Base-by-base conservation (phyloP, 1,139 yeast genomes). In the Taiozyma sp. region DNA sequence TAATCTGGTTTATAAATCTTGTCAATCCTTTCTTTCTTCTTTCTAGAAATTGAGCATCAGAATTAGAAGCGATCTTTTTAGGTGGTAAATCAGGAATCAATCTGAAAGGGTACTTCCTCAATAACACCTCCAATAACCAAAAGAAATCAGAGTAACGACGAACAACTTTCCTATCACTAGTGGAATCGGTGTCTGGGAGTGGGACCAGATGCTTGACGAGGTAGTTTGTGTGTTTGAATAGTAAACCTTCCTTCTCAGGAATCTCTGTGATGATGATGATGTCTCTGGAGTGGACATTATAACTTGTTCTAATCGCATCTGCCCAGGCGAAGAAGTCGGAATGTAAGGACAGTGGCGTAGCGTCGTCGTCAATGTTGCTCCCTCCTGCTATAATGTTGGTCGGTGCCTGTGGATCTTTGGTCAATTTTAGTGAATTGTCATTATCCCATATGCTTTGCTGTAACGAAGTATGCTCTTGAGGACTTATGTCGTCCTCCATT, bases 71-170 rank as follows among this genome's bases (percentile, higher is more conserved):
- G 67, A 81, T 78, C 63, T 83, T 83, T 66, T 87, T 87, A 10
- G 95, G 95, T 10, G 95, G 98, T 54, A 93, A 72, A 43, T 92
- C 91, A 0, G 99, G 98, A 43, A 93, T 79, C 52, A 88, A 73
- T 61, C 99, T 76, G 66, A 90, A 93, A 4, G 98, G 96, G 64
- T 88, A 92, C 60, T 85, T 85, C 57, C 83, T 82, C 55, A 87
- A 70, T 34, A 93, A 70, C 47, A 81, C 83, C 53, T 90, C 97
- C 55, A 86, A 78, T 23, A 93, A 73, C 95, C 97, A 91, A 30
- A 82, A 85, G 68, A 93, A 93, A 68, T 93, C 99, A 45, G 96
- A 86, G 69, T 90, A 93, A 54, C 99, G 73, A 63, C 99, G 76
- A n/a, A 88, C 74, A 4, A 91, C 96, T 58, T 81, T 84, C 48